phyloP scores from a whole-genome alignment of 306 rosid species.

The Fragaria vesca region DNA sequence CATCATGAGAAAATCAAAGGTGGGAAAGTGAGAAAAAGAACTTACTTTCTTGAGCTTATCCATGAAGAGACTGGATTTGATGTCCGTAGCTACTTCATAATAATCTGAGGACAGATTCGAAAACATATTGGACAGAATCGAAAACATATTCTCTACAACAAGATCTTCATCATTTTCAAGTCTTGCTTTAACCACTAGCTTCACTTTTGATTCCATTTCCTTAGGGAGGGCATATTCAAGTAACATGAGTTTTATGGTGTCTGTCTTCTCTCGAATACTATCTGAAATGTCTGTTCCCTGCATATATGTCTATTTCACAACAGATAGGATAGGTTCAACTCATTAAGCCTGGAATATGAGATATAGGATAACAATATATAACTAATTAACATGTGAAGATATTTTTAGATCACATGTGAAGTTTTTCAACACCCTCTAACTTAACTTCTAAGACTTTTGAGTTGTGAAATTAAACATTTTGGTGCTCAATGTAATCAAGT shows the following conservation, averaged over 20 bases:
- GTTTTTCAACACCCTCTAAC: no score
- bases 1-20: no score
- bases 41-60: neutral
- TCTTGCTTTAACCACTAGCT: accelerated
- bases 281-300: no score
- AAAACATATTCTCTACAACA: neutral
- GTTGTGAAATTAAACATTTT: no score
- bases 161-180: neutral
- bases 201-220: accelerated
- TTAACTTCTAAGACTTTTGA: no score
- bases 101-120: neutral
- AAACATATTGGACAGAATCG: neutral
- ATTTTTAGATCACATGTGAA: no score
- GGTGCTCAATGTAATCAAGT: no score
- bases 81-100: no score
- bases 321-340: no score
- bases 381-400: no score
- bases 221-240: neutral
- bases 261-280: neutral
- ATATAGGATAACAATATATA: neutral
- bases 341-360: no score
- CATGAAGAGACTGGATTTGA: neutral
- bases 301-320: no score
- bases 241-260: neutral
- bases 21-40: neutral